Base-by-base conservation (phyloP, 257 asterid genomes). In the Scutellaria galericulata region DNA sequence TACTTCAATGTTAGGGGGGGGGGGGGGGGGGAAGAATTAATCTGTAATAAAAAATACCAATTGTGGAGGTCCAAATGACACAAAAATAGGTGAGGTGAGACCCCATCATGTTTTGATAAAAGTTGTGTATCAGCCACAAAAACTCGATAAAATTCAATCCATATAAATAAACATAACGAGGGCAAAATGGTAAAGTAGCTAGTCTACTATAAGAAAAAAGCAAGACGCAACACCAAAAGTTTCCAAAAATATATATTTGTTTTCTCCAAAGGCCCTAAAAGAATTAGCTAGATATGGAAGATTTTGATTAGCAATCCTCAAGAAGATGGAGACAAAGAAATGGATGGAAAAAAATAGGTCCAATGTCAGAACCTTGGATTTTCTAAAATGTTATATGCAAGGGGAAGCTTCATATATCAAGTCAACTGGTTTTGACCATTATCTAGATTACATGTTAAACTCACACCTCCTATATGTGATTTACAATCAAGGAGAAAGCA, bases 401-500 rank as follows among this genome's bases (percentile, higher is more conserved):
- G 68, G 20, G 53, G n/a, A 42, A 22, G 7, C 12, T 18, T 8
- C 41, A 40, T 62, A 1, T 8, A 11, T 65, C 45, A 22, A 14
- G 27, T 24, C 5, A 65, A 24, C 27, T 12, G 14, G 18, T 35
- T 52, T 18, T 6, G 50, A 11, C 40, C 37, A 40, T 70, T 13
- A 57, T 57, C 67, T 44, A 40, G 5, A 70, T 47, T 12, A 61
- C 24, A 35, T 35, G 65, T 57, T 7, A 46, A 5, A 46, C 7
- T 27, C 31, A 46, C 60, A 47, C 70, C 42, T 5, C 14, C 3
- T 12, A 27, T 18, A 45, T 57, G 47, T 44, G 56, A 48, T 15
- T 72, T 54, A 14, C 6, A 51, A 5, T 51, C 24, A 51, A n/a
- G 56, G 48, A 60, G 48, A 22, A 59, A 71, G 54, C 45, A 59